A percentile compares a stretch with the other conserved stretches of the same genome.
Evolutionary conservation across 768 basidiomycete species (phyloP).

Genomic region (Cyathus striatus): DNA sequence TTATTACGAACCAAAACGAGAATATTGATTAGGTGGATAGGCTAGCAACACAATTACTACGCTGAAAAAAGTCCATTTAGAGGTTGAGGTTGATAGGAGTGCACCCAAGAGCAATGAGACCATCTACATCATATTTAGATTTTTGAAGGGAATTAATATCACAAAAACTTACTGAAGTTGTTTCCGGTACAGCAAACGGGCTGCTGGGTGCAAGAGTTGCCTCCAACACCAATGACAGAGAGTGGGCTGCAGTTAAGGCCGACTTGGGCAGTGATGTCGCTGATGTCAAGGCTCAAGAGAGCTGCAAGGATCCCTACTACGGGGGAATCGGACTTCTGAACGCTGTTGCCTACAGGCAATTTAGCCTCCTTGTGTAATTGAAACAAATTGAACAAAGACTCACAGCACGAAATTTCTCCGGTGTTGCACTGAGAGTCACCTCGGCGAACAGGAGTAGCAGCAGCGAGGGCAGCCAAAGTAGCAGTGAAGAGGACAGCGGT

Average conservation of each 20-base stretch:
- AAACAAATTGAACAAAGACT: background rate
- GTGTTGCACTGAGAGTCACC: slow-evolving; percentile 20
- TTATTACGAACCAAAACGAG: too few relatives aligned
- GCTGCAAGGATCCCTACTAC: slow-evolving; percentile 1
- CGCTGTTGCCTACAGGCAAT: slow-evolving; percentile 11
- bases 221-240: slow-evolving; percentile 12
- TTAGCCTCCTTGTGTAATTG: background rate
- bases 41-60: too few relatives aligned
- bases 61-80: slow-evolving; percentile 6
- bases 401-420: slow-evolving; percentile 21
- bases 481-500: slow-evolving; percentile 15
- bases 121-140: slow-evolving; percentile 8
- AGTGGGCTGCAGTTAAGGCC: slow-evolving; percentile 18
- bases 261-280: slow-evolving; percentile 10
- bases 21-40: too few relatives aligned
- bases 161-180: slow-evolving; percentile 16
- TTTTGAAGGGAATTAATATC: background rate
- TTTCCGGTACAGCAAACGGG: slow-evolving; percentile 20
- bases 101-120: slow-evolving; percentile 20
- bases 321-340: slow-evolving; percentile 6
- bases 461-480: slow-evolving; percentile 19
- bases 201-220: slow-evolving; percentile 7
- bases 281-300: slow-evolving; percentile 8
- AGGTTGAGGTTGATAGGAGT: slow-evolving; percentile 20
- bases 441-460: slow-evolving; percentile 17